A percentile compares a stretch with the other conserved stretches of the same genome.
These are phyloP conservation scores for Catunica adiposa DNA, from an alignment of 2,329 filamentous ascomycete species.

Conservation along the genomic window DNA sequence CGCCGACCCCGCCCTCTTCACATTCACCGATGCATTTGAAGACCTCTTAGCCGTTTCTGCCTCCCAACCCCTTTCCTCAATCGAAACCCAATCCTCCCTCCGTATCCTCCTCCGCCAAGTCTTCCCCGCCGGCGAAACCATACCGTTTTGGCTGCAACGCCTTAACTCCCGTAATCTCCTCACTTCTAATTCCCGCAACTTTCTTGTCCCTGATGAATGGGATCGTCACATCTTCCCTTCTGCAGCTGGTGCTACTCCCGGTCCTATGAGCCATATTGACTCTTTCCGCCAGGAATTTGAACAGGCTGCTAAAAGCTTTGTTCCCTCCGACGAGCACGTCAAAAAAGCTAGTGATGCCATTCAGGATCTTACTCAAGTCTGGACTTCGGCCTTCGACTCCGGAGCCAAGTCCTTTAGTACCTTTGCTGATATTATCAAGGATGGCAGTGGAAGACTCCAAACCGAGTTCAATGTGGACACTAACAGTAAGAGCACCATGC, in stretches of 20 bases:
- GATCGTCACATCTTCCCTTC: neutral
- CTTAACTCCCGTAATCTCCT: constrained; percentile 25
- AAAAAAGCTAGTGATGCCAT: constrained; percentile 18
- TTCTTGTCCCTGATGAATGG: constrained; percentile 13
- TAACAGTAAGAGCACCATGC: neutral
- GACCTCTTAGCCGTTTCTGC: constrained; percentile 35
- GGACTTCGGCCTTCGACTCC: constrained; percentile 22
- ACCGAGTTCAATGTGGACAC: constrained; percentile 10
- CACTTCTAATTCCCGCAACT: constrained; percentile 18
- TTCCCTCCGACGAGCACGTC: constrained; percentile 17
- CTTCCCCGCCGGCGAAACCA: constrained; percentile 26
- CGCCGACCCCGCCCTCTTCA: constrained; percentile 22
- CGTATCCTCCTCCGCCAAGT: constrained; percentile 24
- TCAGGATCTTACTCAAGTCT: constrained; percentile 7
- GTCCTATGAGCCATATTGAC: constrained; percentile 18
- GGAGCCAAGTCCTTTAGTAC: constrained; percentile 26
- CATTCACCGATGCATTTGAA: constrained; percentile 41
- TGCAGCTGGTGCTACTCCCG: constrained; percentile 15
- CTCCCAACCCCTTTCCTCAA: constrained; percentile 26
- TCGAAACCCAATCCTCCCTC: constrained; percentile 23
- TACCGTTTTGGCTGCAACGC: constrained; percentile 26
- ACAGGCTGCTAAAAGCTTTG: constrained; percentile 8
- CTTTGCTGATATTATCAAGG: constrained; percentile 22
- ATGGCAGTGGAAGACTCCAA: constrained; percentile 16
- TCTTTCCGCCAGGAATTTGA: constrained; percentile 21